Base-by-base conservation (phyloP, 257 asterid genomes). In the Haberlea rhodopensis region DNA sequence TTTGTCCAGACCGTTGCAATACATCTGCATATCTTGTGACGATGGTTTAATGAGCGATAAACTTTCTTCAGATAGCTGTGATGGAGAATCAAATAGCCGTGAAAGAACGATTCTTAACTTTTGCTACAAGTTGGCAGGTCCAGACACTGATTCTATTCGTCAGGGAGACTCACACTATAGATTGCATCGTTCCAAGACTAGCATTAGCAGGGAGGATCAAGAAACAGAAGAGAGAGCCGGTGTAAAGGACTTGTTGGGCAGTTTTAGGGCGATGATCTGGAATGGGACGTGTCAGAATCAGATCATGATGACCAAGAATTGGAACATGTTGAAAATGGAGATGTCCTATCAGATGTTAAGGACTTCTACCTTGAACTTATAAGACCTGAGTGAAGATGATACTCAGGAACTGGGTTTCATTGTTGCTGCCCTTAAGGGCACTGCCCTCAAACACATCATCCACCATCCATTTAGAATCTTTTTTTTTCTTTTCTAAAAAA, bases 1-100 rank as follows among this genome's bases (percentile, higher is more conserved):
- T 74, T 71, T 92, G 68, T 76, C 60, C 28, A 78, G 75, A 57
- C 87, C 90, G 43, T 69, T 92, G 81, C 71, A 79, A 22, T 78
- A 80, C 69, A 28, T 82, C 3, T 78, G 83, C 68, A 84, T 74
- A 70, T 62, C 80, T 20, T 24, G 55, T 63, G 76, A 73, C 23
- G 72, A 74, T 18, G 59, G 62, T 60, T 25, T 49, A 49, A 11
- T 18, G 16, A 34, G 5, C 16, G 69, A 57, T 18, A 21, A 52
- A 43, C 15, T 16, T 63, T 40, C 71, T 53, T 28, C 63, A 74
- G 83, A 52, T 32, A 54, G 31, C 53, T 9, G 28, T 57, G 37
- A 58, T 19, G 15, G 28, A 48, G 49, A 59, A 57, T 46, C 25
- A 43, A 59, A 52, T 29, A 60, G 60, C 22, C 63, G 37, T 54